phyloP scores from a whole-genome alignment of 1,284 basidiomycete genomes.

The Psilocybe mexicana region DNA sequence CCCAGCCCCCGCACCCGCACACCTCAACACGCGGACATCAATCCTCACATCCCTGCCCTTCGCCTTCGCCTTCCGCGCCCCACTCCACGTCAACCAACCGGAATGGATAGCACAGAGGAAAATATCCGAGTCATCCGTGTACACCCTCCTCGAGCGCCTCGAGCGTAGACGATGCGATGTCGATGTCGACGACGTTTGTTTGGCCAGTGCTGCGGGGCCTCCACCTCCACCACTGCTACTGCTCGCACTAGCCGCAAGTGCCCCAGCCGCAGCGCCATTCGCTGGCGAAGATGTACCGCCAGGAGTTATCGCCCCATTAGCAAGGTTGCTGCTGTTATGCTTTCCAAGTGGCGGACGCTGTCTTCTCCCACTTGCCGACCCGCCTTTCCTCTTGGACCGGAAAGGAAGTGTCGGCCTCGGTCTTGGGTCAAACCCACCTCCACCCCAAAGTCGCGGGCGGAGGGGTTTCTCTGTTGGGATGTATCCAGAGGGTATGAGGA shows the following conservation, averaged over 20 bases:
- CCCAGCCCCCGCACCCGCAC: constrained; percentile 41
- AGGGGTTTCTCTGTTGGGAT: constrained; percentile 53
- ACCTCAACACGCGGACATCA: constrained; percentile 51
- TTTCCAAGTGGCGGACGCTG: constrained; percentile 1
- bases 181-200: not conserved
- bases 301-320: constrained; percentile 3
- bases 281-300: not conserved
- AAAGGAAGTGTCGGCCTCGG: constrained; percentile 18
- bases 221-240: constrained; percentile 2
- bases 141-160: constrained; percentile 44
- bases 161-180: constrained; percentile 13
- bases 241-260: not conserved
- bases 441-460: constrained; percentile 66
- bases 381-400: constrained; percentile 13
- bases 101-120: constrained; percentile 75
- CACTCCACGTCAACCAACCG: constrained; percentile 63
- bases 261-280: not conserved
- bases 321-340: constrained; percentile 4
- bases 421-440: constrained; percentile 46
- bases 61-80: constrained; percentile 47
- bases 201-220: constrained; percentile 12
- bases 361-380: constrained; percentile 2
- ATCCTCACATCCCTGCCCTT: constrained; percentile 57
- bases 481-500: constrained; percentile 60
- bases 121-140: constrained; percentile 76